Conservation (phyloP, 306 rosid genomes). For the Cucumis melo region DNA sequence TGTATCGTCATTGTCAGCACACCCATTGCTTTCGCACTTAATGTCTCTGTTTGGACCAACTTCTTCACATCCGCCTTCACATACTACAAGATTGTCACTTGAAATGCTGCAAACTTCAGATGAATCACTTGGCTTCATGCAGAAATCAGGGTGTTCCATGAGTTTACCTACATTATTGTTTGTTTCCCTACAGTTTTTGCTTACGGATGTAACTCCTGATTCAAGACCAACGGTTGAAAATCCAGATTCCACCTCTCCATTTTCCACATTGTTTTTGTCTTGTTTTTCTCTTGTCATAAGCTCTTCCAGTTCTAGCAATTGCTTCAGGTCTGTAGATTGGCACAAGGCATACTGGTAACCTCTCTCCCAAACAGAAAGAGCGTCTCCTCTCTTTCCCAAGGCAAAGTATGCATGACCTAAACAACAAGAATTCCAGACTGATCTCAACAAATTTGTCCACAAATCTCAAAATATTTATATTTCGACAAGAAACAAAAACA, state of each 20-base stretch:
- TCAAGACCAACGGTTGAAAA: slow-evolving; percentile 16
- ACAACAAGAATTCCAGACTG: slow-evolving; percentile 6
- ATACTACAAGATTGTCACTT: slow-evolving; percentile 20
- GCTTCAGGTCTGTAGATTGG: slow-evolving; percentile 74
- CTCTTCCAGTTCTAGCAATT: slow-evolving; percentile 77
- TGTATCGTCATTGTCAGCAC: slow-evolving; percentile 32
- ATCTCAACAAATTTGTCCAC: background rate
- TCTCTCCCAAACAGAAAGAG: slow-evolving; percentile 76
- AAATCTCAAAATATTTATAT: background rate
- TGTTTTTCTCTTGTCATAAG: slow-evolving; percentile 49
- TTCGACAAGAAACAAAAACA: background rate
- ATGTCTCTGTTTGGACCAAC: slow-evolving; percentile 24
- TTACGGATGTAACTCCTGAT: slow-evolving; percentile 17
- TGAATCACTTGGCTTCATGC: slow-evolving; percentile 24
- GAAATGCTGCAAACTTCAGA: slow-evolving; percentile 32
- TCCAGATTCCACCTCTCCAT: slow-evolving; percentile 12
- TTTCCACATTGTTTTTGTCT: slow-evolving; percentile 19
- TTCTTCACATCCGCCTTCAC: slow-evolving; percentile 30
- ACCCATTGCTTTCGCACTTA: slow-evolving; percentile 35
- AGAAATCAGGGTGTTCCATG: slow-evolving; percentile 23
- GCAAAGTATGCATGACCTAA: slow-evolving; percentile 63
- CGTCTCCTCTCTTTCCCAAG: slow-evolving; percentile 74
- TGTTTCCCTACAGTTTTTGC: slow-evolving; percentile 20
- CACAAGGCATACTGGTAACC: slow-evolving; percentile 61
- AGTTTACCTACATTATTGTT: slow-evolving; percentile 13